phyloP scores from a whole-genome alignment of 1,139 yeast species.

The Hyphopichia burtonii region DNA sequence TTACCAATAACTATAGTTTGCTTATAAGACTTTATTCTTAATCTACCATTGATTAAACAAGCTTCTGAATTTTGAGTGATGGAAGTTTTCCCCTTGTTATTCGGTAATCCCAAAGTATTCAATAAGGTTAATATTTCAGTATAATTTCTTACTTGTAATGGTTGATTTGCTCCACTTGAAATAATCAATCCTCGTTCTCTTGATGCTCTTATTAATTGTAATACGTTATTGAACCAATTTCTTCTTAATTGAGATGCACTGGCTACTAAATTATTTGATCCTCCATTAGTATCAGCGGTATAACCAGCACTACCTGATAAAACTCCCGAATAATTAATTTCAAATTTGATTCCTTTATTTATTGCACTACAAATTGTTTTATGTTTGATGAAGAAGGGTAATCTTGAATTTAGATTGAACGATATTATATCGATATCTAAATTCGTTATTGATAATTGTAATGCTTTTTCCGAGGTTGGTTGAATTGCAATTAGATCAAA shows the following conservation, averaged over 20 bases:
- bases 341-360: constrained; percentile 79
- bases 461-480: constrained; percentile 77
- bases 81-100: constrained; percentile 59
- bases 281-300: constrained; percentile 11
- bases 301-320: constrained; percentile 42
- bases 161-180: constrained; percentile 68
- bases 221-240: constrained; percentile 66
- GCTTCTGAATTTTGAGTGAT: constrained; percentile 59
- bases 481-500: constrained; percentile 83
- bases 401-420: constrained; percentile 59
- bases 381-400: constrained; percentile 80
- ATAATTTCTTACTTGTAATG: constrained; percentile 62
- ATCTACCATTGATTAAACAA: constrained; percentile 68
- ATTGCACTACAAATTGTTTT: constrained; percentile 82
- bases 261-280: constrained; percentile 8
- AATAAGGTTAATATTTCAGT: constrained; percentile 69
- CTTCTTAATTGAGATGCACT: constrained; percentile 40
- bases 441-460: constrained; percentile 69
- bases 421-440: constrained; percentile 81
- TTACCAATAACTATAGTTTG: constrained; percentile 59
- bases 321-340: constrained; percentile 65
- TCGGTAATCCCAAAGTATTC: constrained; percentile 66
- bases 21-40: constrained; percentile 68
- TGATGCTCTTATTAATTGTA: constrained; percentile 79
- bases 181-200: constrained; percentile 77